phyloP scores from a whole-genome alignment of 768 basidiomycete species.

The Tricholoma flavovirens region DNA sequence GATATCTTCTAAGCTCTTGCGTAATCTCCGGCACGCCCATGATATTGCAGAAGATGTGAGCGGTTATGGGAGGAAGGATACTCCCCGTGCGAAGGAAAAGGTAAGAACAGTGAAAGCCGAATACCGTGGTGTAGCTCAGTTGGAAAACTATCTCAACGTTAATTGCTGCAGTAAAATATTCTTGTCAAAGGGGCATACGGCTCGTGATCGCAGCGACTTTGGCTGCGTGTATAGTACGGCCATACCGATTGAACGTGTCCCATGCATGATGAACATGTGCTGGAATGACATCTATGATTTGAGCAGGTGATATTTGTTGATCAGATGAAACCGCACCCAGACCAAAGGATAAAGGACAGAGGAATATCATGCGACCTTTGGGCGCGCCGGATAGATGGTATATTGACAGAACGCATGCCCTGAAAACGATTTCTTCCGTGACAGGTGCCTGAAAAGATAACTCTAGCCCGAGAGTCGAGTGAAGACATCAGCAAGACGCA shows the following conservation, averaged over 20 bases:
- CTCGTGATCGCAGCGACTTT: constrained; percentile 52
- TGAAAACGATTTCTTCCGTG: constrained; percentile 90
- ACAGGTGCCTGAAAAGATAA: constrained; percentile 65
- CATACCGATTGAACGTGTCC: constrained; percentile 76
- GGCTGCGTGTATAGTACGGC: constrained; percentile 59
- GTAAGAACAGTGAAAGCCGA: constrained; percentile 84
- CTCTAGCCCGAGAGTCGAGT: not conserved
- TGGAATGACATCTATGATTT: constrained; percentile 20
- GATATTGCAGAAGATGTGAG: constrained; percentile 90
- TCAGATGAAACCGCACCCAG: constrained; percentile 48
- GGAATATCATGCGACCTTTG: constrained; percentile 58
- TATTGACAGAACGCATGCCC: constrained; percentile 74
- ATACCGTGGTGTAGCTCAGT: constrained; percentile 84
- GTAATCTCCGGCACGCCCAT: constrained; percentile 82
- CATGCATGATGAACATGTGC: constrained; percentile 92
- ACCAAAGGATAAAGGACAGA: constrained; percentile 84
- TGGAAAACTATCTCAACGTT: constrained; percentile 61
- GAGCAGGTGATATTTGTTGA: not conserved
- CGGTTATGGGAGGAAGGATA: constrained; percentile 65
- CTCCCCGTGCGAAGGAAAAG: constrained; percentile 85
- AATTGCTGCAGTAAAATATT: not conserved
- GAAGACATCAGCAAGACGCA: constrained; percentile 20
- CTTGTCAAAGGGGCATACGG: constrained; percentile 35
- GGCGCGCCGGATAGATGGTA: constrained; percentile 63
- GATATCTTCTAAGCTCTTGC: constrained; percentile 50